phyloP scores from a whole-genome alignment of 371 early-diverging fungal genomes.

The Capniomyces stellatus region DNA sequence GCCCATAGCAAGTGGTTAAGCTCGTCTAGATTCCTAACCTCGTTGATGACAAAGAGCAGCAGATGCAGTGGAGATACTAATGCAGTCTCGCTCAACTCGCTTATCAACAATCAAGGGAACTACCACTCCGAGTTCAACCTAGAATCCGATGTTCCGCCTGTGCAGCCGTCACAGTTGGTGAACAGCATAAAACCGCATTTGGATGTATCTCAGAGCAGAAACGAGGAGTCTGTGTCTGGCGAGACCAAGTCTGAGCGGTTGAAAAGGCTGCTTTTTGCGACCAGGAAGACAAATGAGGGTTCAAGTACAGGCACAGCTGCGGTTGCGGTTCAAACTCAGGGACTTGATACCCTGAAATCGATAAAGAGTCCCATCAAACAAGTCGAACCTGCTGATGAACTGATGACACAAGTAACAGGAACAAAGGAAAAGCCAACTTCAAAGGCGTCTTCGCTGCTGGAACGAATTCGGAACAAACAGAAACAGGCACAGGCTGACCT shows the following conservation, averaged over 20 bases:
- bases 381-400: background rate
- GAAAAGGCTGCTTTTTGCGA: background rate
- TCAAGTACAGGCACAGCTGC: background rate
- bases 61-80: background rate
- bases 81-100: background rate
- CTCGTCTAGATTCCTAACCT: background rate
- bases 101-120: background rate
- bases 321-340: too few relatives aligned
- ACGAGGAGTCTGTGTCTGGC: background rate
- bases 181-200: too few relatives aligned
- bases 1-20: constrained; percentile 4
- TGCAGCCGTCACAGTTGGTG: background rate
- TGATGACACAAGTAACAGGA: background rate
- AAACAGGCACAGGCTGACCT: constrained; percentile 9
- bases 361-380: background rate
- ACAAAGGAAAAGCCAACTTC: constrained; percentile 3
- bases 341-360: background rate
- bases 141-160: background rate
- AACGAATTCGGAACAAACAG: constrained; percentile 21
- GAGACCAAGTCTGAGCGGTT: background rate
- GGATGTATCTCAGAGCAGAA: background rate
- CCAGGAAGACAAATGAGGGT: background rate
- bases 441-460: constrained; percentile 12
- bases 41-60: background rate
- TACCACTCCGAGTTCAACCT: background rate